Base-by-base conservation (phyloP, 192 early-diverging fungal genomes). In the Coemansia sp. region DNA sequence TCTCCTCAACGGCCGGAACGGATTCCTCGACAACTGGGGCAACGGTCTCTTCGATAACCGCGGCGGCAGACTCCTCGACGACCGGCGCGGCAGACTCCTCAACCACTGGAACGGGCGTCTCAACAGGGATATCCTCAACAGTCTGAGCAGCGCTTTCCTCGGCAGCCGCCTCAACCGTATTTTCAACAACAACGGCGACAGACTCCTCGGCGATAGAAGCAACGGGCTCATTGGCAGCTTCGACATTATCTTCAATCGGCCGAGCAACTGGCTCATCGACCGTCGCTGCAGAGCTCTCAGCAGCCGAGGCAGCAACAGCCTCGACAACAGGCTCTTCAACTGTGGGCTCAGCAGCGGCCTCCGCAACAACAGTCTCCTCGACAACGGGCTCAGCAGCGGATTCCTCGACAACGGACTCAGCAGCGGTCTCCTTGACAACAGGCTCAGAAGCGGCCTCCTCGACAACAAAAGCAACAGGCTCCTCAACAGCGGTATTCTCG, bases 11-110 rank as follows among this genome's bases (percentile, higher is more conserved):
- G 29, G 52, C 47, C 0, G 47, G 29, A 1, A 21, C 58, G 14
- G 32, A 6, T 22, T 29, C 51, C 21, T 69, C 56, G 38, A 56
- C 57, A 48, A 50, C 56, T 12, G 43, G 9, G 10, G 52, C 59
- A 38, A 17, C 41, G 1, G 47, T 3, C 14, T 60, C 39, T 19
- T 60, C 43, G 41, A 14, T 41, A 32, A 4, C 57, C 15, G 41
- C 51, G 23, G 64, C 55, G 47, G 35, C 65, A 55, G 47, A 19
- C 7, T 64, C 60, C 38, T 58, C 50, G 22, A 39, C 2, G 14
- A 24, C 41, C 29, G 41, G 43, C 14, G 12, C 51, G 23, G 64
- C 41, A 23, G 22, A 43, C n/a, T 9, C 59, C 15, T 55, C 19
- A 38, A 37, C 62, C 54, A 57, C 23, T 29, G 39, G 19, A 50